Evolutionary conservation across 2,329 filamentous ascomycete genomes (phyloP).

Genomic region (Alternaria angustiovoidea): DNA sequence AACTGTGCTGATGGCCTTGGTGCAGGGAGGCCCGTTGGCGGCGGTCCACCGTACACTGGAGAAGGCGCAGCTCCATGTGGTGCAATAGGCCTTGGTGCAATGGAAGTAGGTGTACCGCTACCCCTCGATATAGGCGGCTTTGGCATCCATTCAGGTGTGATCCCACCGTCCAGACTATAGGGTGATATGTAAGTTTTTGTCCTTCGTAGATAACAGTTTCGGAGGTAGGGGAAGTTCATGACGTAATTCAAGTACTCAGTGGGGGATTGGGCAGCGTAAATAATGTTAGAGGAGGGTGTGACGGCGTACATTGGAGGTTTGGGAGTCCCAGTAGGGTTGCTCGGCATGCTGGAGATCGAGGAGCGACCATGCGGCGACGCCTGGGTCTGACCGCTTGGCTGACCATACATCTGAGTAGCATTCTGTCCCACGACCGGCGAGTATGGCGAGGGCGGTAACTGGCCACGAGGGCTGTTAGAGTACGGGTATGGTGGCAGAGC

Average conservation of each 20-base stretch:
- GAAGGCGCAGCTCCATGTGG: constrained; percentile 15
- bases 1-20: constrained; percentile 50
- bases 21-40: constrained; percentile 21
- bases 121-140: constrained; percentile 21
- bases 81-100: constrained; percentile 25
- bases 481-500: constrained; percentile 38
- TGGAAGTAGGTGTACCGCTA: constrained; percentile 18
- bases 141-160: constrained; percentile 52
- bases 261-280: constrained; percentile 47
- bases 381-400: constrained; percentile 26
- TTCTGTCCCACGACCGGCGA: constrained; percentile 26
- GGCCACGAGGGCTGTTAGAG: constrained; percentile 24
- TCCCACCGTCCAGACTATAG: constrained; percentile 54
- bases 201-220: constrained; percentile 55
- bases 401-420: constrained; percentile 21
- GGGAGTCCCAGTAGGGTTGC: constrained; percentile 40
- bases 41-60: constrained; percentile 22
- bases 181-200: constrained; percentile 58
- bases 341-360: constrained; percentile 43
- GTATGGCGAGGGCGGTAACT: constrained; percentile 33
- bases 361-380: constrained; percentile 44
- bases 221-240: constrained; percentile 56
- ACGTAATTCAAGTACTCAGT: constrained; percentile 54
- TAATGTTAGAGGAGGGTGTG: constrained; percentile 47
- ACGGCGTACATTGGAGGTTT: constrained; percentile 51